A percentile compares a stretch with the other conserved stretches of the same genome.
These are phyloP conservation scores for Aspergillus coremiiformis DNA, from an alignment of 495 filamentous ascomycete genomes.

Conservation along the genomic window DNA sequence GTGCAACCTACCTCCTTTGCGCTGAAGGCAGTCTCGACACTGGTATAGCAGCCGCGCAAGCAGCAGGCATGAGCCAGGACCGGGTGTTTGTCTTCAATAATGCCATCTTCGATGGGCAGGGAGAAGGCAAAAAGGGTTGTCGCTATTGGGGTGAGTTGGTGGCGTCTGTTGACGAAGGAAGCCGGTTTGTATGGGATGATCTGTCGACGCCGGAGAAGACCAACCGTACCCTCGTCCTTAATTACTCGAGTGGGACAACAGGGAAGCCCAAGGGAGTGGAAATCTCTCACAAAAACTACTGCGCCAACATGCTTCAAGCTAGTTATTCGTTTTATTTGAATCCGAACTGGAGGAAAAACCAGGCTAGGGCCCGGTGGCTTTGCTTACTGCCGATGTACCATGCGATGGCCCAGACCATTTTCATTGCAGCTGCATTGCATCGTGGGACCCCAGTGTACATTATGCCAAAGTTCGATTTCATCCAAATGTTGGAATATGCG, in stretches of 20 bases:
- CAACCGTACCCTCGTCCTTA: constrained; percentile 48
- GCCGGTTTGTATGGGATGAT: constrained; percentile 36
- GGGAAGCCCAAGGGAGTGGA: constrained; percentile 80
- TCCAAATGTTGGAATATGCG: constrained; percentile 59
- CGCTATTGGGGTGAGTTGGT: constrained; percentile 46
- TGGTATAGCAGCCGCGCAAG: constrained; percentile 36
- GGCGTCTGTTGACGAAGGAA: constrained; percentile 35
- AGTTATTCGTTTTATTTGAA: constrained; percentile 38
- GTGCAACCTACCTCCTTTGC: constrained; percentile 56
- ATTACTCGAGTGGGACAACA: constrained; percentile 73
- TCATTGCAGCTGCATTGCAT: constrained; percentile 36
- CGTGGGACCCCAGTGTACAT: constrained; percentile 53
- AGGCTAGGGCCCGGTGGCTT: constrained; percentile 32
- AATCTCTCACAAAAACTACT: constrained; percentile 65
- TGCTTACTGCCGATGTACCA: constrained; percentile 74
- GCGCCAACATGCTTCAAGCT: constrained; percentile 59
- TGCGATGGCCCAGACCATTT: constrained; percentile 47
- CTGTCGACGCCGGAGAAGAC: constrained; percentile 32
- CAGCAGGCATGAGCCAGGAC: constrained; percentile 30
- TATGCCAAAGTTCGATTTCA: constrained; percentile 67
- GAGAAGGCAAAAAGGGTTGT: constrained; percentile 29
- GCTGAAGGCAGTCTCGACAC: constrained; percentile 39
- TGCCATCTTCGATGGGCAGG: constrained; percentile 33
- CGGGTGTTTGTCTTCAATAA: constrained; percentile 47
- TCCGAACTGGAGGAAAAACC: constrained; percentile 37